phyloP scores from a whole-genome alignment of 2,329 filamentous ascomycete genomes.

The Pezicula carpinea region DNA sequence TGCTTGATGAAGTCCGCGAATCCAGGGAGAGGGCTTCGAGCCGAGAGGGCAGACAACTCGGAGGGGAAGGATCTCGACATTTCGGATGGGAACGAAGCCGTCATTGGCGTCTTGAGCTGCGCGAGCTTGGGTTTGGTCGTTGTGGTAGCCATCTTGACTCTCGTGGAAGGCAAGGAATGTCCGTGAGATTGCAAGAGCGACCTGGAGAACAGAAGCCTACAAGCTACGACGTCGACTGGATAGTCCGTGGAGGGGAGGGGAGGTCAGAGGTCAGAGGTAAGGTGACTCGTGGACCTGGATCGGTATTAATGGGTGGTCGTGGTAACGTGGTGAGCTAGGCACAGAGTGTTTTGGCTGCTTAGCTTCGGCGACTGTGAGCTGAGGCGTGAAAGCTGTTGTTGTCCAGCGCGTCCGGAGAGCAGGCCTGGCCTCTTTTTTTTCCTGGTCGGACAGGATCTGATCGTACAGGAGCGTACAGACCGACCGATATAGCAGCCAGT shows the following conservation, averaged over 20 bases:
- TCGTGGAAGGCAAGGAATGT: constrained; percentile 19
- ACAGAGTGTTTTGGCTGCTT: constrained; percentile 5
- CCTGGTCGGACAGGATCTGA: not conserved
- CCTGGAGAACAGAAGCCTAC: constrained; percentile 20
- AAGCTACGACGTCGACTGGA: constrained; percentile 22
- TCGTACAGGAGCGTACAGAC: not conserved
- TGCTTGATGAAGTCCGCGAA: constrained; percentile 64
- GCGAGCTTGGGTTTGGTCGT: constrained; percentile 48
- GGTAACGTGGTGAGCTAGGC: constrained; percentile 5
- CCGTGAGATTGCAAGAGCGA: constrained; percentile 22
- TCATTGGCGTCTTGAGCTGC: constrained; percentile 58
- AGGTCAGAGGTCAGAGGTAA: constrained; percentile 8
- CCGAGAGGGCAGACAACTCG: constrained; percentile 52
- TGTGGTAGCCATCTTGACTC: constrained; percentile 25
- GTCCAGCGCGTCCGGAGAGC: constrained; percentile 17
- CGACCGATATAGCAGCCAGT: constrained; percentile 25
- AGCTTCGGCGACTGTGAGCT: constrained; percentile 11
- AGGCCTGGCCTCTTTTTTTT: constrained; percentile 7
- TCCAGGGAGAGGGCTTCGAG: constrained; percentile 64
- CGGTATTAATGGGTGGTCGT: constrained; percentile 26
- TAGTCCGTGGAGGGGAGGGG: constrained; percentile 19
- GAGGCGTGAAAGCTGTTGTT: constrained; percentile 6
- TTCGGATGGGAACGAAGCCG: constrained; percentile 55
- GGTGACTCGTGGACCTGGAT: constrained; percentile 8
- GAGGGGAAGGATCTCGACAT: constrained; percentile 50